These are phyloP conservation scores for Pilaira anomala DNA, from an alignment of 192 early-diverging fungal species.

Conservation along the genomic window DNA sequence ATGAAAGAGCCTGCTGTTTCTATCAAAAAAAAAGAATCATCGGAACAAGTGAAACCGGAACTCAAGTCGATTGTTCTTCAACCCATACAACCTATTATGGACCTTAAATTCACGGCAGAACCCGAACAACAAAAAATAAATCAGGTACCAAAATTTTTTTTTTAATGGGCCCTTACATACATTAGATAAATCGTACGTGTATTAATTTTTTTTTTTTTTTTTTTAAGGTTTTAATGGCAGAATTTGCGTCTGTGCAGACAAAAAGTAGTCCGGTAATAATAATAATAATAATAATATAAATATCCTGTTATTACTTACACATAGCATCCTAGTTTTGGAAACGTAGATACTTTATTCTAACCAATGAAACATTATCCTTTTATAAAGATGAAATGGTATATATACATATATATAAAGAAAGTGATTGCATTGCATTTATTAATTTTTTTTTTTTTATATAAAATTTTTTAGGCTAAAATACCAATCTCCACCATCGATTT, in stretches of 20 bases:
- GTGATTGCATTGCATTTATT: neutral
- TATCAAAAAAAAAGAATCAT: too few species aligned
- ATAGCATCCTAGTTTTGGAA: conserved; percentile 47
- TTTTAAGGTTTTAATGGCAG: conserved; percentile 23
- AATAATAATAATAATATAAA: neutral
- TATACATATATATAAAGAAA: neutral
- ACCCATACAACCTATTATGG: conserved; percentile 27
- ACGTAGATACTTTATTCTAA: conserved; percentile 56
- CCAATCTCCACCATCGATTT: conserved; percentile 24
- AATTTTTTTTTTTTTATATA: neutral
- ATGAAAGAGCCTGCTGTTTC: too few species aligned
- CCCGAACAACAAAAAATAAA: too few species aligned
- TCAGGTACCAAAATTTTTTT: too few species aligned
- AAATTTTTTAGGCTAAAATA: conserved; percentile 11
- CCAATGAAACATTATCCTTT: conserved; percentile 43
- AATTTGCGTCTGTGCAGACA: conserved; percentile 31
- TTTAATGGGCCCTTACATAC: too few species aligned
- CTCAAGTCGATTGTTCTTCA: too few species aligned
- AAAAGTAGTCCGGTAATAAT: conserved; percentile 25
- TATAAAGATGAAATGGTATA: conserved; percentile 47
- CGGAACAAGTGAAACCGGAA: too few species aligned
- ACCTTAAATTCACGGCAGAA: conserved; percentile 15
- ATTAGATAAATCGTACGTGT: too few species aligned
- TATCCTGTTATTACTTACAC: neutral
- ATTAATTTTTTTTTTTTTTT: neutral